Evolutionary conservation across 1,139 yeast genomes (phyloP).

Genomic region (Pichia sp.): DNA sequence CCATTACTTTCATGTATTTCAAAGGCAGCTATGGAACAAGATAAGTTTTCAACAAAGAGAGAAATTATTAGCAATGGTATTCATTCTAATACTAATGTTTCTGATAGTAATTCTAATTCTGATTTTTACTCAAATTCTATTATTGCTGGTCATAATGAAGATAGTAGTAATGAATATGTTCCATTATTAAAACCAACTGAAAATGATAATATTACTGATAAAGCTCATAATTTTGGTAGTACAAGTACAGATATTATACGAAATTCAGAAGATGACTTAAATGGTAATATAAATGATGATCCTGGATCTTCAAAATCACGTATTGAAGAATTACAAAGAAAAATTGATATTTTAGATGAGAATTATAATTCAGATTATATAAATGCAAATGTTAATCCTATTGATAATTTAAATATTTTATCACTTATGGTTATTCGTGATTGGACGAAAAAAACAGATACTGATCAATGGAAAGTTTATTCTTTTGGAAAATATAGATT

Average conservation of each 20-base stretch:
- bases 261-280: no score
- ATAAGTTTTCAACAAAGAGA: background rate
- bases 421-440: conserved; percentile 40
- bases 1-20: conserved; percentile 14
- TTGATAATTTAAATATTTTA: conserved; percentile 40
- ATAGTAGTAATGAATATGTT: background rate
- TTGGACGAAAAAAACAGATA: conserved; percentile 25
- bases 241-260: no score
- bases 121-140: background rate
- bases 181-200: background rate
- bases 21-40: conserved; percentile 10
- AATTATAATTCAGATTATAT: conserved; percentile 23
- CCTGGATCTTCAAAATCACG: background rate
- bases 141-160: background rate
- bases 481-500: conserved; percentile 21
- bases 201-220: background rate
- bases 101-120: no score
- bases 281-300: background rate
- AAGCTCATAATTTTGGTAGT: background rate
- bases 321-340: conserved; percentile 10
- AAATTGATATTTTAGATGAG: conserved; percentile 16
- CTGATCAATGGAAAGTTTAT: conserved; percentile 20
- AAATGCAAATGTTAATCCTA: conserved; percentile 27
- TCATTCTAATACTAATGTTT: no score
- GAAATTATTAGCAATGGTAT: no score